Percentiles rank a stretch among this genome's conserved stretches.
Conservation (phyloP, 2,329 filamentous ascomycete species). For the Aureobasidium subglaciale region DNA sequence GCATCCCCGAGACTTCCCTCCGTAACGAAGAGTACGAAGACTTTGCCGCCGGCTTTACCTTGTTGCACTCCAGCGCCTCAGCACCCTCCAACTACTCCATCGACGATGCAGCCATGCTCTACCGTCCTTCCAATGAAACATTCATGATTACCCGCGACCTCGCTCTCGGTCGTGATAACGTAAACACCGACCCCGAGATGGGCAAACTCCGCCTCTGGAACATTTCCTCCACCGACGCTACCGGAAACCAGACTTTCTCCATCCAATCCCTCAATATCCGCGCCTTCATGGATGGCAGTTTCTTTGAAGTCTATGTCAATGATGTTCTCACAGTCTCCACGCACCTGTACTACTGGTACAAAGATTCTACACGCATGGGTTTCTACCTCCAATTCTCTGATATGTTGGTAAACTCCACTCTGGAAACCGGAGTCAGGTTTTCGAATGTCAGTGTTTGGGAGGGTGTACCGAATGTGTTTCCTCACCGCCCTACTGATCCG, state of each 20-base stretch:
- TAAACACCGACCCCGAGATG: slow-evolving; percentile 12
- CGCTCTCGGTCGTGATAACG: not conserved
- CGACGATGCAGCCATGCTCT: slow-evolving; percentile 4
- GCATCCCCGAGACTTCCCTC: not conserved
- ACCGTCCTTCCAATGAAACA: slow-evolving; percentile 12
- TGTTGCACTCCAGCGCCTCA: not conserved
- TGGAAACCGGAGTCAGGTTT: slow-evolving; percentile 1
- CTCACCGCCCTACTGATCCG: not conserved
- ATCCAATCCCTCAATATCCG: slow-evolving; percentile 5
- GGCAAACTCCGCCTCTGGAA: slow-evolving; percentile 8
- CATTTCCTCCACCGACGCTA: not conserved
- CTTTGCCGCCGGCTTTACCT: slow-evolving; percentile 9
- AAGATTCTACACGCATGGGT: slow-evolving; percentile 10
- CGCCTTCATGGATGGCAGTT: slow-evolving; percentile 10
- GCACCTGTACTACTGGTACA: slow-evolving; percentile 10
- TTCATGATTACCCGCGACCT: slow-evolving; percentile 10
- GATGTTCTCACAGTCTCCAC: slow-evolving; percentile 10
- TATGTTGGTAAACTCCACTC: not conserved
- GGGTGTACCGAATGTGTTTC: slow-evolving; percentile 7
- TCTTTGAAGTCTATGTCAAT: slow-evolving; percentile 14
- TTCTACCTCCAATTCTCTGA: slow-evolving; percentile 10
- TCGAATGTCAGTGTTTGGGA: slow-evolving; percentile 11
- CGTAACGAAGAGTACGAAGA: not conserved
- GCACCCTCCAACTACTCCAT: not conserved
- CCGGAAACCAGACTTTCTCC: not conserved